Conservation (phyloP, 108 stramenopile genomes). For the Epithemia pelagica region DNA sequence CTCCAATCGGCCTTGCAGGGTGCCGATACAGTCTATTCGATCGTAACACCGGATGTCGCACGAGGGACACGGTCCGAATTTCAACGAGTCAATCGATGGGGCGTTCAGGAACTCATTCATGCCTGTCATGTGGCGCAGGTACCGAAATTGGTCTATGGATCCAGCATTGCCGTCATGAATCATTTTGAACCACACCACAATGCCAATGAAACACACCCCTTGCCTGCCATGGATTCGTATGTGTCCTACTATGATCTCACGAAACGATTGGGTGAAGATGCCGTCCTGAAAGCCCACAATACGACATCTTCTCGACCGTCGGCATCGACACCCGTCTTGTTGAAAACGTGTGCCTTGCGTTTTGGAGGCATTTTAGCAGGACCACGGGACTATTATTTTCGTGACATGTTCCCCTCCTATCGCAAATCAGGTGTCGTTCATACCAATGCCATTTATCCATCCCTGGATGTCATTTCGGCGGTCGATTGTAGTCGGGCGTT, state of each 20-base stretch:
- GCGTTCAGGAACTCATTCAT: neutral
- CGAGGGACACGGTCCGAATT: conserved; percentile 6
- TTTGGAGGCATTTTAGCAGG: conserved; percentile 11
- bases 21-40: conserved; percentile 13
- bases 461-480: neutral
- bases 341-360: conserved; percentile 7
- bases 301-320: neutral
- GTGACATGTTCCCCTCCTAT: neutral
- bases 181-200: conserved; percentile 7
- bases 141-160: conserved; percentile 11
- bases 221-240: conserved; percentile 10
- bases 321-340: neutral
- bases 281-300: conserved; percentile 4
- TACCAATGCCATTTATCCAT: neutral
- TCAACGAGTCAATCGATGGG: neutral
- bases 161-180: conserved; percentile 11
- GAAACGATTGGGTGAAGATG: conserved; percentile 12
- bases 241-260: conserved; percentile 6
- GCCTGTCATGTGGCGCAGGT: conserved; percentile 11
- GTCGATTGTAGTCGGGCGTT: neutral
- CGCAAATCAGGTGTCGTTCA: neutral
- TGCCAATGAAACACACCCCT: conserved; percentile 6
- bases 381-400: conserved; percentile 3
- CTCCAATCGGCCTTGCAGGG: conserved; percentile 1
- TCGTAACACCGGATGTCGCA: conserved; percentile 12